phyloP scores from a whole-genome alignment of 805 yeast genomes.

The Nakazawaea peltata region DNA sequence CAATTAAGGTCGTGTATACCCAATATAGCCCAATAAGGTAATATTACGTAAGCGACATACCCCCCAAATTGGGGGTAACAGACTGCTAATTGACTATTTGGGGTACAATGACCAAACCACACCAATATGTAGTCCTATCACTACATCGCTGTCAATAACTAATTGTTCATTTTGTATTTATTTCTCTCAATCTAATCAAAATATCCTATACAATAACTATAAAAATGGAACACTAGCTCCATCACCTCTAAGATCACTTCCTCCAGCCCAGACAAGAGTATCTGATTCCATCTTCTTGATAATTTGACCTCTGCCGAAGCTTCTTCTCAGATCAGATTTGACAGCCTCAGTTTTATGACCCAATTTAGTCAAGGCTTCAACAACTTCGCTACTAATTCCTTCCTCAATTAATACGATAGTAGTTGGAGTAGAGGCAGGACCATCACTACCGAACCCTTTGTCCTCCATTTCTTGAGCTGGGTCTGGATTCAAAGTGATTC shows the following conservation, averaged over 20 bases:
- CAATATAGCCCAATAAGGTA: no score
- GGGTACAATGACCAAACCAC: no score
- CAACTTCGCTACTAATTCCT: conserved; percentile 42
- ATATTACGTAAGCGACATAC: no score
- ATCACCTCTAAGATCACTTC: conserved; percentile 80
- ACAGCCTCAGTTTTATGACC: conserved; percentile 52
- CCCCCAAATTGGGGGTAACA: no score
- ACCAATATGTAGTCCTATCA: no score
- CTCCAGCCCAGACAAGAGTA: conserved; percentile 50
- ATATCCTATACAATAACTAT: neutral
- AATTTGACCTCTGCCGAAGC: conserved; percentile 62
- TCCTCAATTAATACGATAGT: conserved; percentile 60
- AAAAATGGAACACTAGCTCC: conserved; percentile 62
- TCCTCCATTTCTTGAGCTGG: conserved; percentile 33
- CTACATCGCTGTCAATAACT: no score
- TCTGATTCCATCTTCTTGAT: conserved; percentile 40
- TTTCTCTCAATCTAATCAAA: no score
- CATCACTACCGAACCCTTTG: conserved; percentile 51
- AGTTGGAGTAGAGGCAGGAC: conserved; percentile 52
- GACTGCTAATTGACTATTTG: no score
- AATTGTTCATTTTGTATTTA: no score
- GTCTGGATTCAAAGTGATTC: conserved; percentile 56
- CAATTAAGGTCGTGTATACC: no score
- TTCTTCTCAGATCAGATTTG: conserved; percentile 30
- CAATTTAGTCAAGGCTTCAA: conserved; percentile 33